Conservation (phyloP, 768 basidiomycete species). For the Mycena filopes region DNA sequence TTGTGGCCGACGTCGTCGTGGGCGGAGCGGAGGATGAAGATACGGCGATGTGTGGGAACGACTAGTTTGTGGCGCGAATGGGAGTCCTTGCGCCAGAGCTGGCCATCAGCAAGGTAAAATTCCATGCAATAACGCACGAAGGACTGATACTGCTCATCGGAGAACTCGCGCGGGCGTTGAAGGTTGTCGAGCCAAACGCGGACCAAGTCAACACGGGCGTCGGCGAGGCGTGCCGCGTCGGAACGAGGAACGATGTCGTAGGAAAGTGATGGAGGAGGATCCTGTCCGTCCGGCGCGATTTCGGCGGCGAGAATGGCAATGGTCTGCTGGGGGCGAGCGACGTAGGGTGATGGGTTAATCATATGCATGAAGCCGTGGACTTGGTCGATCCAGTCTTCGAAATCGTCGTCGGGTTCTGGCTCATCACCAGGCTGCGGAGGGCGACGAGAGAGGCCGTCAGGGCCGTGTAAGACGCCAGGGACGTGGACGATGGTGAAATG, state of each 20-base stretch:
- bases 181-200: slow-evolving; percentile 23
- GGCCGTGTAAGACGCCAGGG: slow-evolving; percentile 38
- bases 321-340: not conserved
- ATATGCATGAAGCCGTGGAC: slow-evolving; percentile 29
- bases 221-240: slow-evolving; percentile 3
- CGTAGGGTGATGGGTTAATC: slow-evolving; percentile 11
- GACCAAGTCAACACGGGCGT: slow-evolving; percentile 20
- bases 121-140: slow-evolving; percentile 35
- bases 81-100: slow-evolving; percentile 39
- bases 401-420: slow-evolving; percentile 30
- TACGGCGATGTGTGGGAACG: slow-evolving; percentile 22
- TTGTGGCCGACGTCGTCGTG: slow-evolving; percentile 39
- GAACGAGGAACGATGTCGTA: slow-evolving; percentile 1
- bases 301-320: slow-evolving; percentile 4
- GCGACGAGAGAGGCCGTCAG: slow-evolving; percentile 45
- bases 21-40: slow-evolving; percentile 31
- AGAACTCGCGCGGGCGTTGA: slow-evolving; percentile 14
- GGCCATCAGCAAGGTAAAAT: slow-evolving; percentile 31
- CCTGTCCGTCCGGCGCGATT: not conserved
- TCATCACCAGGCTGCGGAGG: slow-evolving; percentile 28
- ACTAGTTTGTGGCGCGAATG: slow-evolving; percentile 38
- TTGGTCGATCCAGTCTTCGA: slow-evolving; percentile 12
- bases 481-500: slow-evolving; percentile 45
- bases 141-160: slow-evolving; percentile 21
- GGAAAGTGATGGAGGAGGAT: slow-evolving; percentile 2